Conservation (phyloP, 2,329 filamentous ascomycete genomes). For the Chaetomium olivaceum region DNA sequence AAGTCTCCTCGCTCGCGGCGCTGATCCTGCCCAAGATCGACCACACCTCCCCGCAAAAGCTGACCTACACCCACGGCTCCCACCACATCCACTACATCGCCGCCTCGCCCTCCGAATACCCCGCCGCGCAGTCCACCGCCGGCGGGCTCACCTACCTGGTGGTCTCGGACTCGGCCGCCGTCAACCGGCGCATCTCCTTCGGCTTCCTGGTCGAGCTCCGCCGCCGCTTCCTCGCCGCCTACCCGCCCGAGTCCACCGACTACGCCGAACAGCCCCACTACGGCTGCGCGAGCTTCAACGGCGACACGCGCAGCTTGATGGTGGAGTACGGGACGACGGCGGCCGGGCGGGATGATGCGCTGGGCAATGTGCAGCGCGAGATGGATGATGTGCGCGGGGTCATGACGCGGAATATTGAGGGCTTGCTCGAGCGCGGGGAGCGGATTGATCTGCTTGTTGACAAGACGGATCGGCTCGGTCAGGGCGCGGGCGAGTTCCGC, state of each 20-base stretch:
- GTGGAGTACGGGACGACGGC: slow-evolving; percentile 76
- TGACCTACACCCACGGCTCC: slow-evolving; percentile 89
- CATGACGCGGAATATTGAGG: slow-evolving; percentile 95
- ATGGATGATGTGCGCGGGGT: slow-evolving; percentile 91
- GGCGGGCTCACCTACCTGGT: slow-evolving; percentile 91
- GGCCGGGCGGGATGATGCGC: slow-evolving; percentile 71
- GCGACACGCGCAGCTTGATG: slow-evolving; percentile 73
- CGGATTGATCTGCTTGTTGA: slow-evolving; percentile 91
- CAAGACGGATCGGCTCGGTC: slow-evolving; percentile 91
- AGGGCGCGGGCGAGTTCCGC: slow-evolving; percentile 85
- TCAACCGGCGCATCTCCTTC: slow-evolving; percentile 80
- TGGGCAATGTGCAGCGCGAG: slow-evolving; percentile 79
- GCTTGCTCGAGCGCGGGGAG: slow-evolving; percentile 85
- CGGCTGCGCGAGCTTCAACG: slow-evolving; percentile 86
- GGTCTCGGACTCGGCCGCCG: slow-evolving; percentile 75
- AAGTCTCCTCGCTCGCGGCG: slow-evolving; percentile 83
- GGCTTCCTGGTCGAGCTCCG: slow-evolving; percentile 90
- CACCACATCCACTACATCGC: slow-evolving; percentile 96
- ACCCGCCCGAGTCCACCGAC: slow-evolving; percentile 63
- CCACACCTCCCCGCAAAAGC: slow-evolving; percentile 77
- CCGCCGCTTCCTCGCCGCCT: slow-evolving; percentile 76
- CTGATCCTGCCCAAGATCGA: slow-evolving; percentile 94
- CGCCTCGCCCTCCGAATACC: slow-evolving; percentile 71
- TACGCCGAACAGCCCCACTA: slow-evolving; percentile 82
- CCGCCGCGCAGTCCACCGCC: slow-evolving; percentile 55